Evolutionary conservation across 805 yeast species (phyloP), one percentile per base, ranked within the genome.

Genomic region (Hanseniaspora jakobsenii): DNA sequence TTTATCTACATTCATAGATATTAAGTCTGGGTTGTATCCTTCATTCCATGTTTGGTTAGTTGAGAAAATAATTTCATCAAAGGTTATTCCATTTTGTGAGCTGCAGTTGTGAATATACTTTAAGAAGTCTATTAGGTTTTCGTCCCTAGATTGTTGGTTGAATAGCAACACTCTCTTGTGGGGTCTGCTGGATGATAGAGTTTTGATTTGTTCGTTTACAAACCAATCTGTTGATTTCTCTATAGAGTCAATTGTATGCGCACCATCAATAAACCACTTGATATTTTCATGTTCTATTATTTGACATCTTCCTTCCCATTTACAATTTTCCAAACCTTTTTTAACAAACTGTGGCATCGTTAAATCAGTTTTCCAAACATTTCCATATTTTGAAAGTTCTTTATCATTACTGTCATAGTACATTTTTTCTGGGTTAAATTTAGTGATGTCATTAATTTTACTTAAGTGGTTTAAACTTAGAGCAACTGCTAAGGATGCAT

Each of bases 291-390:
- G 69, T 5, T 53, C 49, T 24, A 84, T 61, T 2, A 75, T 69
- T 63, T 93, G 96, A 54, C 97, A 89, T 53, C 99, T 69, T 1
- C 99, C 99, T n/a, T 91, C 91, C 95, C 97, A 91, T 36, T 68
- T 64, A 1, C 94, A 81, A 2, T 62, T 48, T 41, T 69, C 74
- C 30, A 89, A 66, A 2, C 95, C 96, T 13, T 53, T 52, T 4
- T 66, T 49, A 47, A 79, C 73, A 50, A 65, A 61, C 12, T 62
- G 65, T 0, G 82, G 81, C 32, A 78, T 24, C 55, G 35, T 27
- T 50, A 40, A 22, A 18, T 23, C 23, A 5, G n/a, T 2, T 9
- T 35, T 27, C 46, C 46, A 41, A 6, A 28, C 6, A 5, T 14
- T 9, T 7, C 31, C 27, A 16, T 27, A 8, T 22, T 28, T 27